Conservation (phyloP, 768 basidiomycete species). For the Stropharia rugosoannulata region DNA sequence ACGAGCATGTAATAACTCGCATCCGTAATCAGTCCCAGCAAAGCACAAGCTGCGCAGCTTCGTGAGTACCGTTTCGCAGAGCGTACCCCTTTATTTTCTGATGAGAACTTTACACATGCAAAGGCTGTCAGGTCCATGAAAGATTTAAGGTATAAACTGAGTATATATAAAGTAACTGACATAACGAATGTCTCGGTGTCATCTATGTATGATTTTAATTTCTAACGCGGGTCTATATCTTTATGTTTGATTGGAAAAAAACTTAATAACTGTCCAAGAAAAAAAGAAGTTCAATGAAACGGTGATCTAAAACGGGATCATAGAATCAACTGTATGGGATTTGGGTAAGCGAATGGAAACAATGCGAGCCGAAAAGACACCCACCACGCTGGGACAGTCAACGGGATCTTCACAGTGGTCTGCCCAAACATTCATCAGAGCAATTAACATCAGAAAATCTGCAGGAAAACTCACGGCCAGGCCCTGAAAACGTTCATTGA, state of each 20-base stretch:
- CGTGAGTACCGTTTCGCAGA: conserved; percentile 1
- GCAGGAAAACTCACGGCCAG: conserved; percentile 34
- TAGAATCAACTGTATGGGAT: conserved; percentile 1
- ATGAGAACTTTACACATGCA: neutral
- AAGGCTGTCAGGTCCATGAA: neutral
- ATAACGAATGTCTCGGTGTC: neutral
- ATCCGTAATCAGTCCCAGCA: neutral
- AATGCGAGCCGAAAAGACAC: neutral
- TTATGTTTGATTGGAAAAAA: neutral
- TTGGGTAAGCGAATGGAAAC: neutral
- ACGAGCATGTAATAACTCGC: neutral
- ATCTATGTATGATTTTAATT: neutral
- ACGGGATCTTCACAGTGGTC: conserved; percentile 80
- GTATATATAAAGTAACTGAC: neutral
- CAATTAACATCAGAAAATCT: conserved; percentile 4
- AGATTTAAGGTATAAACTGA: neutral
- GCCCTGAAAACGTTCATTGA: conserved; percentile 27
- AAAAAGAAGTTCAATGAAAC: neutral
- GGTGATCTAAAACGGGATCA: neutral
- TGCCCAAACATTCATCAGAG: conserved; percentile 20
- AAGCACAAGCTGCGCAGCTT: conserved; percentile 1
- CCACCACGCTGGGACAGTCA: conserved; percentile 78
- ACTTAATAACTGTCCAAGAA: neutral
- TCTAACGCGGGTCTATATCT: neutral
- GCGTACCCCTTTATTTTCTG: neutral